These are phyloP conservation scores for Penicillium macrosclerotiorum DNA, from an alignment of 495 filamentous ascomycete species.

Conservation along the genomic window DNA sequence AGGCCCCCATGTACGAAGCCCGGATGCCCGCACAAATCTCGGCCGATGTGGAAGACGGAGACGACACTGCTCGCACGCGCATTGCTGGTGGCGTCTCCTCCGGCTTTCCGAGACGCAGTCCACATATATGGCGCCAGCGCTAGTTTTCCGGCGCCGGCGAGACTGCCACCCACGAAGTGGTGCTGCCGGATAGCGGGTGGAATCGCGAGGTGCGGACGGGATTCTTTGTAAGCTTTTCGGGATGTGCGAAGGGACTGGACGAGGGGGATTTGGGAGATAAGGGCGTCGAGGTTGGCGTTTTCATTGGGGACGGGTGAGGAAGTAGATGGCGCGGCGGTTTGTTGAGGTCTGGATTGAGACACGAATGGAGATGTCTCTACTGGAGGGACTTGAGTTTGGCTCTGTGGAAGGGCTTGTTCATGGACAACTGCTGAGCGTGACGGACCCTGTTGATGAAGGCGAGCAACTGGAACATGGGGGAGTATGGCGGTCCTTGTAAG, in stretches of 20 bases:
- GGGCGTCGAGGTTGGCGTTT: constrained; percentile 48
- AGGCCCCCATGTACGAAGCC: constrained; percentile 44
- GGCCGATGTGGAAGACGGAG: constrained; percentile 38
- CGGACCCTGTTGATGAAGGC: constrained; percentile 27
- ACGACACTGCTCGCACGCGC: constrained; percentile 27
- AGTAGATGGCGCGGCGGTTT: too few relatives aligned
- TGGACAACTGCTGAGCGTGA: constrained; percentile 27
- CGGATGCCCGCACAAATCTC: constrained; percentile 37
- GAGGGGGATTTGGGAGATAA: constrained; percentile 71
- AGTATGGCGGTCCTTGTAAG: background rate
- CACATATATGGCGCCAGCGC: constrained; percentile 77
- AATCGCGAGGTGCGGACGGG: constrained; percentile 58
- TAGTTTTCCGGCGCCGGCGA: constrained; percentile 69
- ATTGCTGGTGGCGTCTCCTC: constrained; percentile 7
- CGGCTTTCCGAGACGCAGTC: constrained; percentile 22
- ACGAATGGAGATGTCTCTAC: constrained; percentile 12
- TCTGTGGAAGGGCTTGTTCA: constrained; percentile 26
- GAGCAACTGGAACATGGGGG: constrained; percentile 3
- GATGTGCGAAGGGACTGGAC: constrained; percentile 60
- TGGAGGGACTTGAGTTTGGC: constrained; percentile 13
- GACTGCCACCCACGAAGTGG: constrained; percentile 42
- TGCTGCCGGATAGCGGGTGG: constrained; percentile 24
- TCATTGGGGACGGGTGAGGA: constrained; percentile 8
- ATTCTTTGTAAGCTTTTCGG: constrained; percentile 61
- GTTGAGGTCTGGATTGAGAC: constrained; percentile 5